Conservation (phyloP, 495 filamentous ascomycete species). For the Ascobolus immersus region DNA sequence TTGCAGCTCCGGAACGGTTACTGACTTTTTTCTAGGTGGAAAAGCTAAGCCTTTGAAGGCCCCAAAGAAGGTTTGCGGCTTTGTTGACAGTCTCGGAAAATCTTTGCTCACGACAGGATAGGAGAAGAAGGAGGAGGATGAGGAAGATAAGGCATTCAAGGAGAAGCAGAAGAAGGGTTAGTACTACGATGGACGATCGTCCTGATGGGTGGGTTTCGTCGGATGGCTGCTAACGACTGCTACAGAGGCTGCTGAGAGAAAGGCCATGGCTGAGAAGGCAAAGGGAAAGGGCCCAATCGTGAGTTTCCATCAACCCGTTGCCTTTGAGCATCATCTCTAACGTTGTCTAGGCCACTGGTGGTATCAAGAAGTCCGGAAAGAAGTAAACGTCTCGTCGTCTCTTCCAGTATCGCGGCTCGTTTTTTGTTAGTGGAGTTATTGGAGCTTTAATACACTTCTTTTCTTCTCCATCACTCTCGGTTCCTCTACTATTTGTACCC, state of each 20-base stretch:
- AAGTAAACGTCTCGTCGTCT: too few species aligned
- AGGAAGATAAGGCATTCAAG: constrained; percentile 16
- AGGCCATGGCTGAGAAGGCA: constrained; percentile 14
- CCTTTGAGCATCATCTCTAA: neutral
- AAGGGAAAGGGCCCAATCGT: constrained; percentile 13
- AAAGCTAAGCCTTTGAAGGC: constrained; percentile 17
- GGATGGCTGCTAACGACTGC: constrained; percentile 3
- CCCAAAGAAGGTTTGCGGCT: constrained; percentile 10
- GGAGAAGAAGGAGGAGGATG: constrained; percentile 14
- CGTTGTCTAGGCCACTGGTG: constrained; percentile 8
- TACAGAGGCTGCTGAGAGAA: constrained; percentile 13
- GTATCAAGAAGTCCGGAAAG: constrained; percentile 17
- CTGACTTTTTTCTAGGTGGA: constrained; percentile 10
- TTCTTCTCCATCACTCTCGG: too few species aligned
- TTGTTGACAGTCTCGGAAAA: neutral
- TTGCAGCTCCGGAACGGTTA: too few species aligned
- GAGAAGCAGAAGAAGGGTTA: constrained; percentile 13
- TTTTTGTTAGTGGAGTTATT: too few species aligned
- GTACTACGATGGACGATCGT: neutral
- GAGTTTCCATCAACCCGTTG: constrained; percentile 3
- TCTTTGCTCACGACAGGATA: neutral
- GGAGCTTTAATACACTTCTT: too few species aligned
- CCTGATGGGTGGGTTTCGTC: neutral
- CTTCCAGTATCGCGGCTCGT: too few species aligned
- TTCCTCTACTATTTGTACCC: too few species aligned